Evolutionary conservation across 306 rosid genomes (phyloP).

Genomic region (Quercus alba): DNA sequence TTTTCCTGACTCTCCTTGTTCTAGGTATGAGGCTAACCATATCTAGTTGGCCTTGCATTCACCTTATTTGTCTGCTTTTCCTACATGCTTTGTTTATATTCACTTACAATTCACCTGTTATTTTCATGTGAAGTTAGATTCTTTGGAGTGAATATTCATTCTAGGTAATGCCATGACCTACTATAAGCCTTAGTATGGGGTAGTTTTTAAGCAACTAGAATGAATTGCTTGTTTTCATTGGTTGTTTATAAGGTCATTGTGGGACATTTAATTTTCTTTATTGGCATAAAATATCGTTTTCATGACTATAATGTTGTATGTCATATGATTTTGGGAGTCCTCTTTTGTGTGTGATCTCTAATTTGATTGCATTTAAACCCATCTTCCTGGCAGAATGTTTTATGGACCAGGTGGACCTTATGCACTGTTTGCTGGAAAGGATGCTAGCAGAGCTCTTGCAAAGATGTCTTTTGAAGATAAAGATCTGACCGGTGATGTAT

Average conservation of each 20-base stretch:
- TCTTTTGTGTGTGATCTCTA: neutral
- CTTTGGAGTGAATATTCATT: no score
- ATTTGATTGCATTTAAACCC: constrained; percentile 3
- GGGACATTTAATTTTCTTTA: neutral
- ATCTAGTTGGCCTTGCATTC: neutral
- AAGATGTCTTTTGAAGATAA: constrained; percentile 94
- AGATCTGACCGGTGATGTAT: constrained; percentile 81
- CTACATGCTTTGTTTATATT: neutral
- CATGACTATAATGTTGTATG: neutral
- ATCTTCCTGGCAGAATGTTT: constrained; percentile 60
- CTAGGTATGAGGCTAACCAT: neutral
- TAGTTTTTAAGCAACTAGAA: neutral
- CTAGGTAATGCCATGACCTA: neutral
- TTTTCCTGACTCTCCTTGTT: neutral
- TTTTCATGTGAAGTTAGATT: neutral
- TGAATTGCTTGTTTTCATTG: neutral
- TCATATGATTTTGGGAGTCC: neutral
- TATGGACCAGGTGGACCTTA: constrained; percentile 98
- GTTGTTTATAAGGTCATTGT: neutral
- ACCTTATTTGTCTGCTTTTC: neutral
- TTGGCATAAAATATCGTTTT: no score
- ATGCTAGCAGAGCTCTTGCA: constrained; percentile 96
- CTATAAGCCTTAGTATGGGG: neutral
- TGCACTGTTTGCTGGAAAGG: constrained; percentile 94
- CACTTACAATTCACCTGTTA: neutral